Evolutionary conservation across 495 filamentous ascomycete species (phyloP), one percentile per base, ranked within the genome.

Genomic region (Aspergillus incahuasiensis): DNA sequence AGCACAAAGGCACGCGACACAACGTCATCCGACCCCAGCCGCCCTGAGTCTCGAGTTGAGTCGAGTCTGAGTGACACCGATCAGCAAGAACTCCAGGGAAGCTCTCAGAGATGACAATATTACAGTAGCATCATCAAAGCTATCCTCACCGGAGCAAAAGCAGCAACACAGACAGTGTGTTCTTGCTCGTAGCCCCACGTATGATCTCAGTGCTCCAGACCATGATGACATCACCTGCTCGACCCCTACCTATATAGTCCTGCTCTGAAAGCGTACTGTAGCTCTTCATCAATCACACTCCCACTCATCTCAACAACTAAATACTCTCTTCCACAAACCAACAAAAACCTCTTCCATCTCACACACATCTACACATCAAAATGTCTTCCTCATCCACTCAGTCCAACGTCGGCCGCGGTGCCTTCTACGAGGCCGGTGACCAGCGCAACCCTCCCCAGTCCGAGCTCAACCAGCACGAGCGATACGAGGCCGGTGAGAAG

Each of bases 401-500:
- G 42, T 65, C 62, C 20, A 58, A 35, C 63, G 82, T 87, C 64
- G 84, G 84, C 55, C 57, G 58, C 56, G 45, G 62, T 22, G 52
- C 61, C 44, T 57, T 85, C 61, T 87, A 87, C 70, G 82, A 83
- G 62, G 81, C 75, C 32, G 85, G 84, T 52, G 89, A 92, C 69
- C 88, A 91, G 77, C 79, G 81, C 60, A 91, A 83, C 67, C 63
- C 63, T 25, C 82, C 84, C 55, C 56, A 78, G 57, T 76, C 80
- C 12, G 86, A 86, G 59, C 59, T 78, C 41, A 67, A 79, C 32
- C 68, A 81, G 20, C 69, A 66, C 2, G 69, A 79, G 40, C 72
- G 84, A 43, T 92, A 79, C 73, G 71, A 88, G 44, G 86, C 92
- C 71, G 89, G 88, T 24, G 67, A 81, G 61, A 61, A 73, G 16